Conservation (phyloP, 2,329 filamentous ascomycete species). For the Verruconis gallopava region DNA sequence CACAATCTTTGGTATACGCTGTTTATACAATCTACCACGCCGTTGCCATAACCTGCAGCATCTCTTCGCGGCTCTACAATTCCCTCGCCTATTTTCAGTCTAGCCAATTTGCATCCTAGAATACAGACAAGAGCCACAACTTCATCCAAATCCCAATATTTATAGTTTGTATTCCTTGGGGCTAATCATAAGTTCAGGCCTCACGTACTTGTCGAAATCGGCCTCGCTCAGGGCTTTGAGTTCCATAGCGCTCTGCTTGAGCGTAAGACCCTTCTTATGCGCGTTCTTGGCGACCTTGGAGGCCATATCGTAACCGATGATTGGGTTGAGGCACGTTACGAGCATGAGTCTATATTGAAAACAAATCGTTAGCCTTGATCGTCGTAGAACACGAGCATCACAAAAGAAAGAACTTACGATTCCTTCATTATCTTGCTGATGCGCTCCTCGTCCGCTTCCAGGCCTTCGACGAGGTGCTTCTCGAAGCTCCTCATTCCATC, state of each 20-base stretch:
- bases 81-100: background rate
- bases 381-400: background rate
- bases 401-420: slow-evolving; percentile 47
- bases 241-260: slow-evolving; percentile 91
- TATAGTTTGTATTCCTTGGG: slow-evolving; percentile 52
- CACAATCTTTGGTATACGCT: too few species aligned
- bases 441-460: slow-evolving; percentile 87
- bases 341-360: slow-evolving; percentile 67
- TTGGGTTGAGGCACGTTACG: slow-evolving; percentile 92
- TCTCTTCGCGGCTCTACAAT: too few species aligned
- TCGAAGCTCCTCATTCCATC: slow-evolving; percentile 95
- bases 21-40: too few species aligned
- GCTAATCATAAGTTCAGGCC: slow-evolving; percentile 88
- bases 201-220: slow-evolving; percentile 82
- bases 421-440: slow-evolving; percentile 86
- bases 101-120: background rate
- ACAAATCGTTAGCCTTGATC: too few species aligned
- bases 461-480: slow-evolving; percentile 76
- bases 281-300: slow-evolving; percentile 97
- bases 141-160: background rate
- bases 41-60: too few species aligned
- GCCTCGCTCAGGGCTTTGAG: slow-evolving; percentile 75
- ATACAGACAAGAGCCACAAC: background rate
- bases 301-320: slow-evolving; percentile 96
- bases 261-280: slow-evolving; percentile 91